Conservation (phyloP, 371 early-diverging fungal genomes). For the Coemansia sp. region DNA sequence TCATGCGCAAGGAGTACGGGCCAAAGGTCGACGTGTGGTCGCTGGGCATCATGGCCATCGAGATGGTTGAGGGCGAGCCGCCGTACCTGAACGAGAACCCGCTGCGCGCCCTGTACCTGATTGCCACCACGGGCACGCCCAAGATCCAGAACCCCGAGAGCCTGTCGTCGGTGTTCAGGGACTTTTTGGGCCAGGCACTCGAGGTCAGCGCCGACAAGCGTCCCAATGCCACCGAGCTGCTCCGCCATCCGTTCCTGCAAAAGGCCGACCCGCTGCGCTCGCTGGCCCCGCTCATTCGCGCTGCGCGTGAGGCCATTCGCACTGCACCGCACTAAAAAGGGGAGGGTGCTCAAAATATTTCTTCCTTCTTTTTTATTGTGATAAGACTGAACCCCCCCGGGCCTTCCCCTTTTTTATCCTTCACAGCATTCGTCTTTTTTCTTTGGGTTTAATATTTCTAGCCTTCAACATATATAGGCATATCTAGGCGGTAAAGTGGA, state of each 20-base stretch:
- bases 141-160: slow-evolving; percentile 84
- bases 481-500: not conserved
- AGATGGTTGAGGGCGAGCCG: slow-evolving; percentile 97
- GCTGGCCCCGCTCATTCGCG: slow-evolving; percentile 85
- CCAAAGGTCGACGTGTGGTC: slow-evolving; percentile 41
- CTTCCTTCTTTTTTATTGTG: too few relatives aligned
- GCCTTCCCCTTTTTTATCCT: too few relatives aligned
- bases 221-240: slow-evolving; percentile 76
- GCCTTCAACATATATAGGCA: too few relatives aligned
- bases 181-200: slow-evolving; percentile 81
- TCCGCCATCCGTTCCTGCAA: slow-evolving; percentile 85
- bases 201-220: slow-evolving; percentile 85
- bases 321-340: slow-evolving; percentile 37
- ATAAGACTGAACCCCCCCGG: too few relatives aligned
- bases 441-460: too few relatives aligned
- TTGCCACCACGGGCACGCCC: slow-evolving; percentile 97
- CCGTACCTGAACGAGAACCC: slow-evolving; percentile 96
- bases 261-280: slow-evolving; percentile 83
- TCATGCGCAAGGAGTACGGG: slow-evolving; percentile 87
- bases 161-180: slow-evolving; percentile 72
- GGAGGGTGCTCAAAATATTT: too few relatives aligned
- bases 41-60: slow-evolving; percentile 93
- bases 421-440: too few relatives aligned
- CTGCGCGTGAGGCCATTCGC: slow-evolving; percentile 68
- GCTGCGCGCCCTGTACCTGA: slow-evolving; percentile 90